A percentile compares a stretch with the other conserved stretches of the same genome.
Conservation (phyloP, 257 asterid species). For the Solanum gandarillasii region DNA sequence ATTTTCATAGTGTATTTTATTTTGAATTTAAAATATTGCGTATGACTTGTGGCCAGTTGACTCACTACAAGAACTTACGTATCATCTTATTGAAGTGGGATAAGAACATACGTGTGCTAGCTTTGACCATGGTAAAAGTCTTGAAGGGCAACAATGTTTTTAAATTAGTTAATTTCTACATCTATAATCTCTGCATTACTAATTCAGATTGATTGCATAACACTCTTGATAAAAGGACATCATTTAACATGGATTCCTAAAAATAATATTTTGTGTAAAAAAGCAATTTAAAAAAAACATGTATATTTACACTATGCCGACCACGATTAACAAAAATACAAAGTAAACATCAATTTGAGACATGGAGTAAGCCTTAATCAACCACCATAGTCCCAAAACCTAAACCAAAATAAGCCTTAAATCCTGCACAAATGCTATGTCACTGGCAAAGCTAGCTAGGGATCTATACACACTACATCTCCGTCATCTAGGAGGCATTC, state of each 20-base stretch:
- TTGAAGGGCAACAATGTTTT: neutral
- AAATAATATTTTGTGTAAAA: neutral
- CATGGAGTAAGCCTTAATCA: neutral
- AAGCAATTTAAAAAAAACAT: neutral
- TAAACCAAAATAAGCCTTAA: neutral
- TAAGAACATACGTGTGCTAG: neutral
- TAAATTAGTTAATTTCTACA: neutral
- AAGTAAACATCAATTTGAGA: neutral
- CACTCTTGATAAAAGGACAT: neutral
- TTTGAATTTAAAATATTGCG: neutral
- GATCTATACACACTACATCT: neutral
- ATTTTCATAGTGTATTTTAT: neutral
- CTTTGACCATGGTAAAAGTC: neutral
- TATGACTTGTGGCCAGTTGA: neutral
- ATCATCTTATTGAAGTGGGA: neutral
- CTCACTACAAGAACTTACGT: neutral
- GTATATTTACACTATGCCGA: neutral
- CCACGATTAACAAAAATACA: neutral
- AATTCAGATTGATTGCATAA: neutral
- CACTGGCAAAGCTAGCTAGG: neutral
- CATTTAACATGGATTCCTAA: neutral
- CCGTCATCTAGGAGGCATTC: neutral
- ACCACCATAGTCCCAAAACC: neutral
- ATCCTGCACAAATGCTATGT: neutral
- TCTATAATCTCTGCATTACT: neutral